A percentile compares a stretch with the other conserved stretches of the same genome.
Evolutionary conservation across 148 eudicot genomes (phyloP).

Genomic region (Limonium bicolor): DNA sequence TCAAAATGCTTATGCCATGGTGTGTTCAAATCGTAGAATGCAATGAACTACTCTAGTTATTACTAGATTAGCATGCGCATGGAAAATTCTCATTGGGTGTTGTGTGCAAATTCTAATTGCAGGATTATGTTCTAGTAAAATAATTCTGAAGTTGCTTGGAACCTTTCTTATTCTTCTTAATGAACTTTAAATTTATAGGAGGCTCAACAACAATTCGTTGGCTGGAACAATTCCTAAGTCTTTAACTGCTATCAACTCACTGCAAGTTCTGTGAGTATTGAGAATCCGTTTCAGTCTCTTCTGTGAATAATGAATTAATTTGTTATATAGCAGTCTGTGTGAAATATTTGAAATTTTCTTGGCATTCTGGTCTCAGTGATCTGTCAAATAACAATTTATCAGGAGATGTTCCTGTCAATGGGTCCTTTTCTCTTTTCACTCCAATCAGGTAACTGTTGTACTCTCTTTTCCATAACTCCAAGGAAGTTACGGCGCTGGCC

Average conservation of each 20-base stretch:
- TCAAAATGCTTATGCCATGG: no score
- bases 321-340: background rate
- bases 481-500: background rate
- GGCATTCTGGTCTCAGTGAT: conserved; percentile 16
- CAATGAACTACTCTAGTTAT: no score
- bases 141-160: no score
- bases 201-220: conserved; percentile 25
- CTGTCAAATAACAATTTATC: conserved; percentile 31
- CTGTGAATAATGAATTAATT: background rate
- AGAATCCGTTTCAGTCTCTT: background rate
- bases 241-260: conserved; percentile 11
- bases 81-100: no score
- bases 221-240: conserved; percentile 13
- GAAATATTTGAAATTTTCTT: background rate
- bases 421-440: conserved; percentile 38
- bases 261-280: conserved; percentile 23
- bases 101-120: no score
- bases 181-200: conserved; percentile 15
- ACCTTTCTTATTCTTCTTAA: background rate
- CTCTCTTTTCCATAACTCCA: background rate
- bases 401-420: conserved; percentile 39
- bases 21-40: no score
- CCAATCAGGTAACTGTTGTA: conserved; percentile 29
- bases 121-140: no score
- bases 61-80: no score